phyloP scores from a whole-genome alignment of 495 filamentous ascomycete genomes.

The Parachaetomium inaequale region DNA sequence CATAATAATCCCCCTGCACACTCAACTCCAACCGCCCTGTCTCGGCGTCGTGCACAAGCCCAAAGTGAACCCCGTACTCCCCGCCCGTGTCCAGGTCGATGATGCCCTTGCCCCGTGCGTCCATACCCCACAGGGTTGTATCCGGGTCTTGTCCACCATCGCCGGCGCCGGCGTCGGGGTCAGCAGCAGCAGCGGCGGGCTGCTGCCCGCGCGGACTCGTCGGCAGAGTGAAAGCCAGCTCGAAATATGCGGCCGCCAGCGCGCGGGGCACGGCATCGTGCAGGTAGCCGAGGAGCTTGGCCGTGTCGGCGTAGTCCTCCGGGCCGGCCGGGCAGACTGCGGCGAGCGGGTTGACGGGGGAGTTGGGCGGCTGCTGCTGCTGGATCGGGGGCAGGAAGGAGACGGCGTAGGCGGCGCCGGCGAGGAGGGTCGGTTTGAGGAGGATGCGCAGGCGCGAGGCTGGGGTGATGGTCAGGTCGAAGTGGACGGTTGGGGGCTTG shows the following conservation, averaged over 20 bases:
- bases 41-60: background rate
- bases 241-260: slow-evolving; percentile 20
- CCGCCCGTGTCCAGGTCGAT: slow-evolving; percentile 22
- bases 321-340: background rate
- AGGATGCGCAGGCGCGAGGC: slow-evolving; percentile 34
- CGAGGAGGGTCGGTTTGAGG: slow-evolving; percentile 26
- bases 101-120: slow-evolving; percentile 16
- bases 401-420: slow-evolving; percentile 34
- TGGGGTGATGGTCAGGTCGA: slow-evolving; percentile 41
- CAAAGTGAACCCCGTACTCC: slow-evolving; percentile 22
- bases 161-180: background rate
- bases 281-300: slow-evolving; percentile 26
- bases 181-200: background rate
- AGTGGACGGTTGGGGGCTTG: slow-evolving; percentile 29
- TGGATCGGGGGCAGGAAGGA: slow-evolving; percentile 27
- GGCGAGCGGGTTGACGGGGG: slow-evolving; percentile 21
- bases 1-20: slow-evolving; percentile 11
- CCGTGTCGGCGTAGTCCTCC: slow-evolving; percentile 23
- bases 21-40: slow-evolving; percentile 13
- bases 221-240: background rate
- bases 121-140: slow-evolving; percentile 15
- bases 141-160: background rate
- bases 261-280: slow-evolving; percentile 27
- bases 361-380: background rate
- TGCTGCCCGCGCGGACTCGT: background rate